These are phyloP conservation scores for Leishmania lainsoni DNA, from an alignment of 208 protist genomes.

Conservation along the genomic window DNA sequence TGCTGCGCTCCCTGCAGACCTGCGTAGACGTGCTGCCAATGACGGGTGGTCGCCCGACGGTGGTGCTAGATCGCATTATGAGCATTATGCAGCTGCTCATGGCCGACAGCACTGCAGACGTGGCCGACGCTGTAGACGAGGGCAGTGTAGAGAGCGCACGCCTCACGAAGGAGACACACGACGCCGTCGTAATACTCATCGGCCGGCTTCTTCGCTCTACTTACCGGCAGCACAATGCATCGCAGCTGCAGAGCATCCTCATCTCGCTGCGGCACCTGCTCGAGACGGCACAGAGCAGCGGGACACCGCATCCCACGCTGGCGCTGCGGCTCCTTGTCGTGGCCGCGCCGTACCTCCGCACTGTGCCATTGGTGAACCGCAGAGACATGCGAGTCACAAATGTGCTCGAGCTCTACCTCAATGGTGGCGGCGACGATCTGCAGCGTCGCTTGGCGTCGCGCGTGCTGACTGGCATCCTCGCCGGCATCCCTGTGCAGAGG, in stretches of 20 bases:
- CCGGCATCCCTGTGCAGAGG: constrained; percentile 38
- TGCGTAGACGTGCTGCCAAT: constrained; percentile 57
- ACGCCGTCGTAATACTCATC: constrained; percentile 43
- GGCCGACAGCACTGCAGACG: constrained; percentile 1
- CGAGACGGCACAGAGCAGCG: constrained; percentile 9
- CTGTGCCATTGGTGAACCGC: constrained; percentile 60
- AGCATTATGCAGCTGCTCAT: constrained; percentile 27
- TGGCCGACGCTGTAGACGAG: background rate
- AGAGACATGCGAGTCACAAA: constrained; percentile 38
- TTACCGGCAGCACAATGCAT: constrained; percentile 55
- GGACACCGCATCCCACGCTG: constrained; percentile 21
- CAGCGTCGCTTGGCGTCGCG: constrained; percentile 46
- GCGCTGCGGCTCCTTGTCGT: constrained; percentile 44
- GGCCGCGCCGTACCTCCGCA: constrained; percentile 75
- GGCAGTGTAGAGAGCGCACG: constrained; percentile 15
- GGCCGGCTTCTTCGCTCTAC: constrained; percentile 37
- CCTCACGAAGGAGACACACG: constrained; percentile 25
- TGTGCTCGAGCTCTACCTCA: constrained; percentile 39
- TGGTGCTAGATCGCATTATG: constrained; percentile 41
- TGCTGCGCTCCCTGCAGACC: constrained; percentile 52
- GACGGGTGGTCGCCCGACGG: constrained; percentile 57
- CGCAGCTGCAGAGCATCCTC: constrained; percentile 69
- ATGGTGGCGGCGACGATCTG: constrained; percentile 33
- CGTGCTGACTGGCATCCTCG: constrained; percentile 53
- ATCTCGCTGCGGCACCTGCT: constrained; percentile 28